Conservation (phyloP, 345 rosid genomes). For the Kernera saxatilis region DNA sequence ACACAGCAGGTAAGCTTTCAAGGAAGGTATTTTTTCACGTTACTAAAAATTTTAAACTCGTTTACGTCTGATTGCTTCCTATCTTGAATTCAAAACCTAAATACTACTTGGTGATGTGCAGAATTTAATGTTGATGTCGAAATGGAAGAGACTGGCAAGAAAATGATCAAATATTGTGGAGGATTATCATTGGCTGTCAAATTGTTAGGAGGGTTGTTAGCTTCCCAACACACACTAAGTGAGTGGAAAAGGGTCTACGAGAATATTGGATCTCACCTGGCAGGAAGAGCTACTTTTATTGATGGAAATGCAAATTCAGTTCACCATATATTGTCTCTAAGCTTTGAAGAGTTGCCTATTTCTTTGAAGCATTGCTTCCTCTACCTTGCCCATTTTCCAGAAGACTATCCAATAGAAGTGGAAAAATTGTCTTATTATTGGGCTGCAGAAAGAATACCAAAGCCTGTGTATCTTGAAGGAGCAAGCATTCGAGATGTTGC, state of each 20-base stretch:
- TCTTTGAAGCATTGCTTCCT: conserved; percentile 13
- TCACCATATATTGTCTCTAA: neutral
- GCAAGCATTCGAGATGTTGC: conserved; percentile 5
- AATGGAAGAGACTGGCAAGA: neutral
- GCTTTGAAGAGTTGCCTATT: conserved; percentile 10
- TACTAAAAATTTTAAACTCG: too few relatives aligned
- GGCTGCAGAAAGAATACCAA: conserved; percentile 32
- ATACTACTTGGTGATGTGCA: neutral
- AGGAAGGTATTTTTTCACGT: neutral
- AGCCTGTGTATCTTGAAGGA: neutral
- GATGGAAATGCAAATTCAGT: neutral
- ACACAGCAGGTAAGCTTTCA: conserved; percentile 8
- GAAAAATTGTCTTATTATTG: conserved; percentile 19
- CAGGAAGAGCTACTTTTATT: neutral
- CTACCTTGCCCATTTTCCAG: conserved; percentile 4
- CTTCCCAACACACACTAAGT: neutral
- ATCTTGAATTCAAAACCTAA: neutral
- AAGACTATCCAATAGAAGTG: conserved; percentile 17
- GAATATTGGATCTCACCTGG: neutral
- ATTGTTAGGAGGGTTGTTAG: neutral
- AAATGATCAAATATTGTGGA: neutral
- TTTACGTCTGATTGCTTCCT: too few relatives aligned
- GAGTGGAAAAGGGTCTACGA: neutral
- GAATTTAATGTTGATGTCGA: neutral
- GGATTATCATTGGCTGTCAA: neutral